phyloP scores from a whole-genome alignment of 2,329 filamentous ascomycete species.

The Cercospora janseana region DNA sequence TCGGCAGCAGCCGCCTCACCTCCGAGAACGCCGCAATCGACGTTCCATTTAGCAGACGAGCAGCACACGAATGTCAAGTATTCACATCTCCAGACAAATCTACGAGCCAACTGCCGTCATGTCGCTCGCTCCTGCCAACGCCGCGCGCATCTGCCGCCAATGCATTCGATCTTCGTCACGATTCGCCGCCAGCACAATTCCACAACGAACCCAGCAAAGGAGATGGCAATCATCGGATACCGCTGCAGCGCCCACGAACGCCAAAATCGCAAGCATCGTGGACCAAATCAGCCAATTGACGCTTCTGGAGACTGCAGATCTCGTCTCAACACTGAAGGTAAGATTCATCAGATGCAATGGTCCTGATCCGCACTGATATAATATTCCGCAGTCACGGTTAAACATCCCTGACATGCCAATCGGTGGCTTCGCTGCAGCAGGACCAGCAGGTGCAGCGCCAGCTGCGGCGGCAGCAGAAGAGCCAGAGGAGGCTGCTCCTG shows the following conservation, averaged over 20 bases:
- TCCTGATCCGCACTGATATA: background rate
- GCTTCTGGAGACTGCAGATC: constrained; percentile 91
- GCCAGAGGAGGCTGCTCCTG: constrained; percentile 84
- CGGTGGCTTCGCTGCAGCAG: constrained; percentile 78
- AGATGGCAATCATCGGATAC: constrained; percentile 85
- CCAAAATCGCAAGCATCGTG: constrained; percentile 92
- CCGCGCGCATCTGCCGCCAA: constrained; percentile 47
- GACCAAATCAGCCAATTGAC: constrained; percentile 99
- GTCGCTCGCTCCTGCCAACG: constrained; percentile 47
- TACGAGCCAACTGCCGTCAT: constrained; percentile 35
- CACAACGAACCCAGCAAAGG: constrained; percentile 44
- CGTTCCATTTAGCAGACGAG: constrained; percentile 1
- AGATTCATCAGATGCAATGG: background rate
- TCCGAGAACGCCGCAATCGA: constrained; percentile 9
- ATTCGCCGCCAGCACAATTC: constrained; percentile 30
- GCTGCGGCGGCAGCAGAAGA: constrained; percentile 62
- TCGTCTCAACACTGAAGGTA: constrained; percentile 95
- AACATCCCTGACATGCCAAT: constrained; percentile 98
- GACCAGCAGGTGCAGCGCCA: constrained; percentile 57
- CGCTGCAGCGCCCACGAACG: constrained; percentile 58
- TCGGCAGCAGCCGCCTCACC: constrained; percentile 7
- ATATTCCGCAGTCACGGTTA: constrained; percentile 68
- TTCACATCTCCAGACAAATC: constrained; percentile 2
- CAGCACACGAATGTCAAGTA: constrained; percentile 15
- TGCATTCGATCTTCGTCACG: constrained; percentile 32